These are phyloP conservation scores for Neurospora sp. DNA, from an alignment of 495 filamentous ascomycete genomes.

Conservation along the genomic window DNA sequence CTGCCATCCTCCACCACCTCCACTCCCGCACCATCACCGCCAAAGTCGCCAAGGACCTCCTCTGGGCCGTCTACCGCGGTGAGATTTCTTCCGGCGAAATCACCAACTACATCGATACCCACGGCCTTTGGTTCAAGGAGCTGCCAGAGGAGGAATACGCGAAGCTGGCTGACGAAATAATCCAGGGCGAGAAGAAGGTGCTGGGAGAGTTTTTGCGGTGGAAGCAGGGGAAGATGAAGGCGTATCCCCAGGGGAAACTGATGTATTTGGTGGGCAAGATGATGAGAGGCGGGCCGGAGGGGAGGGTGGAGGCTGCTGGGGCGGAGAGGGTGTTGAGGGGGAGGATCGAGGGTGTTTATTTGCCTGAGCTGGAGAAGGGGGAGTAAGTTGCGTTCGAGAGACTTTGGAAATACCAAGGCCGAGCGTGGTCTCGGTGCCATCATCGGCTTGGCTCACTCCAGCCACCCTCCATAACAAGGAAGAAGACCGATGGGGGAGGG, in stretches of 20 bases:
- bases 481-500: neutral
- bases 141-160: conserved; percentile 50
- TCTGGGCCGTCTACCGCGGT: conserved; percentile 45
- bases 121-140: conserved; percentile 55
- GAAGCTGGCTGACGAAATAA: conserved; percentile 38
- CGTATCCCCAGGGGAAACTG: conserved; percentile 55
- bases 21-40: conserved; percentile 61
- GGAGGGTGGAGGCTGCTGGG: conserved; percentile 63
- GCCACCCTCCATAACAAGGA: neutral
- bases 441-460: neutral
- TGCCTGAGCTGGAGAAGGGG: neutral
- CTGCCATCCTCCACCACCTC: conserved; percentile 55
- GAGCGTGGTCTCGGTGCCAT: neutral
- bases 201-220: conserved; percentile 60
- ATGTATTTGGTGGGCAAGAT: conserved; percentile 87
- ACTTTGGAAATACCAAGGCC: neutral
- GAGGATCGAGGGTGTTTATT: conserved; percentile 12
- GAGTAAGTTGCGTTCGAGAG: neutral
- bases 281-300: conserved; percentile 67
- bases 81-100: conserved; percentile 25
- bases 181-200: conserved; percentile 47
- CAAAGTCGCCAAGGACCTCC: conserved; percentile 62
- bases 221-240: conserved; percentile 31
- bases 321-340: conserved; percentile 57
- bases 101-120: conserved; percentile 50